Evolutionary conservation across 306 rosid genomes (phyloP).

Genomic region (Datisca glomerata): DNA sequence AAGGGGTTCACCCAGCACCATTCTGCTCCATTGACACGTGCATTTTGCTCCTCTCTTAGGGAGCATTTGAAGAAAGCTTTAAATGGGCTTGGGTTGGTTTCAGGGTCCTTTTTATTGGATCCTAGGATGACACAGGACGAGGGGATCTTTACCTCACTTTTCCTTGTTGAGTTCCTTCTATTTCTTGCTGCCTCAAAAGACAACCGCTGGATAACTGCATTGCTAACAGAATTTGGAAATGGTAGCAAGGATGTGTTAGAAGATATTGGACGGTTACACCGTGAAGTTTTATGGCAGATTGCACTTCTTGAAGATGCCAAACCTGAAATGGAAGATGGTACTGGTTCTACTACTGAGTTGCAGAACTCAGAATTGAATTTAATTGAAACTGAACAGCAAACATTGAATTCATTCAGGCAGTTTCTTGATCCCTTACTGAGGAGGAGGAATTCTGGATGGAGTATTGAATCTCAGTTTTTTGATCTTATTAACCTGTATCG

Average conservation of each 20-base stretch:
- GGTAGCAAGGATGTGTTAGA: slow-evolving; percentile 79
- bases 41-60: slow-evolving; percentile 74
- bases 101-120: slow-evolving; percentile 60
- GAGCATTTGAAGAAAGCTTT: slow-evolving; percentile 72
- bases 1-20: slow-evolving; percentile 93
- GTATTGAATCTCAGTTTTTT: slow-evolving; percentile 85
- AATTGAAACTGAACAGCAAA: slow-evolving; percentile 74
- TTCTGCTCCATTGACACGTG: slow-evolving; percentile 71
- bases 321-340: slow-evolving; percentile 49
- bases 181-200: slow-evolving; percentile 97
- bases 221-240: slow-evolving; percentile 83
- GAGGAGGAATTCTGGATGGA: slow-evolving; percentile 86
- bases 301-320: slow-evolving; percentile 74
- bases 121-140: slow-evolving; percentile 55
- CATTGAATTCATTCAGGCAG: slow-evolving; percentile 85
- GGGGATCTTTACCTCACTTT: slow-evolving; percentile 57
- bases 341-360: slow-evolving; percentile 50
- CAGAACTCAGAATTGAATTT: slow-evolving; percentile 52
- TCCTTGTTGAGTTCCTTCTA: slow-evolving; percentile 80
- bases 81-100: slow-evolving; percentile 41
- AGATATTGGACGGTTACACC: slow-evolving; percentile 74
- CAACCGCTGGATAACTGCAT: slow-evolving; percentile 82
- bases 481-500: slow-evolving; percentile 81
- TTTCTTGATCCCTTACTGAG: slow-evolving; percentile 81
- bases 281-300: slow-evolving; percentile 87